A percentile compares a stretch with the other conserved stretches of the same genome.
phyloP scores from a whole-genome alignment of 139 green algal species.

The Micractinium conductrix region DNA sequence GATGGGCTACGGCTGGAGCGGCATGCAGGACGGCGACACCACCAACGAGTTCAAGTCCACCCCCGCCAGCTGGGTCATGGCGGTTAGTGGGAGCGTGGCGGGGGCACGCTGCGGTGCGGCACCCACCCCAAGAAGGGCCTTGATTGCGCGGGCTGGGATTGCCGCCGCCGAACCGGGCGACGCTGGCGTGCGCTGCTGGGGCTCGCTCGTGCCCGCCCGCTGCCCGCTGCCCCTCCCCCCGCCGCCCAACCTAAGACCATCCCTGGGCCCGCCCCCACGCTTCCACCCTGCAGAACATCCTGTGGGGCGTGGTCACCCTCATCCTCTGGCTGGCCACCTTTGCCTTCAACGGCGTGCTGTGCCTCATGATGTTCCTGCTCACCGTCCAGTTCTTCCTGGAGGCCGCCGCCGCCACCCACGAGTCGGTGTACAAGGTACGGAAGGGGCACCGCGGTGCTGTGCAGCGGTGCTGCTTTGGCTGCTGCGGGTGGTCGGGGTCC shows the following conservation, averaged over 20 bases:
- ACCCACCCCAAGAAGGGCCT: too few relatives aligned
- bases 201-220: too few relatives aligned
- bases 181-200: too few relatives aligned
- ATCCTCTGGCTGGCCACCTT: conserved; percentile 10
- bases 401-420: not conserved
- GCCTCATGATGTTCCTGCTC: conserved; percentile 23
- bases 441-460: too few relatives aligned
- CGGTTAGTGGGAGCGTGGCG: not conserved
- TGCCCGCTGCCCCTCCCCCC: too few relatives aligned
- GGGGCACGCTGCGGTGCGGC: not conserved
- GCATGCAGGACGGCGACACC: not conserved
- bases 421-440: not conserved
- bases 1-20: conserved; percentile 7
- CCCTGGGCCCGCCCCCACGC: too few relatives aligned
- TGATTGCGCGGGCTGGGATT: too few relatives aligned
- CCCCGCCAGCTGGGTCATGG: not conserved
- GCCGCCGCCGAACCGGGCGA: too few relatives aligned
- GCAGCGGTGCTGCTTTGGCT: too few relatives aligned
- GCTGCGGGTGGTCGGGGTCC: too few relatives aligned
- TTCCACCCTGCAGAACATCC: not conserved
- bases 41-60: not conserved
- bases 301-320: conserved; percentile 5
- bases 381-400: conserved; percentile 14
- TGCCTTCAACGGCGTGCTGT: conserved; percentile 8
- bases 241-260: too few relatives aligned